phyloP scores from a whole-genome alignment of 108 stramenopile genomes.

The Nitzschia sp. region DNA sequence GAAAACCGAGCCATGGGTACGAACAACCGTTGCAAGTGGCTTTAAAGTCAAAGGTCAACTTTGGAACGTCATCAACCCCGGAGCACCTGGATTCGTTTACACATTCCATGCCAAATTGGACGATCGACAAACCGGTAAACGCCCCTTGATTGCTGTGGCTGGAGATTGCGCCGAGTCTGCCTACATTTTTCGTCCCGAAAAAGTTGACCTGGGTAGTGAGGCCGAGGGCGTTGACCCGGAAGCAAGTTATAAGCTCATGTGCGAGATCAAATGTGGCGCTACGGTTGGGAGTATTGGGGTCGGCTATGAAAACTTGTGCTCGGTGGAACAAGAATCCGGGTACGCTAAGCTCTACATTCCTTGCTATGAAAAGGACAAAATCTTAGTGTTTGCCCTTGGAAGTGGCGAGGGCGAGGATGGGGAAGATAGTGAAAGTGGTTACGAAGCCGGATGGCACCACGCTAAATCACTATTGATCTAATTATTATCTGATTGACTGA shows the following conservation, averaged over 20 bases:
- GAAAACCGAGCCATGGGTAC: slow-evolving; percentile 80
- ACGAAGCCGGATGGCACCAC: neutral
- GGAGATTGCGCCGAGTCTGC: slow-evolving; percentile 97
- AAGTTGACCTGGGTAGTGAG: neutral
- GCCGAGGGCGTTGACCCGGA: slow-evolving; percentile 25
- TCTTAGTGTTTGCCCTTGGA: slow-evolving; percentile 85
- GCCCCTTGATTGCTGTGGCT: slow-evolving; percentile 92
- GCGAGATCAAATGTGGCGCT: slow-evolving; percentile 87
- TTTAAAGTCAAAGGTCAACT: slow-evolving; percentile 86
- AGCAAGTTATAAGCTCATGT: slow-evolving; percentile 85
- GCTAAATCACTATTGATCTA: neutral
- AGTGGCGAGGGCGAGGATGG: slow-evolving; percentile 46
- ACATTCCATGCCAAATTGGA: slow-evolving; percentile 84
- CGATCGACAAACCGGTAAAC: slow-evolving; percentile 33
- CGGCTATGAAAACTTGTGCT: slow-evolving; percentile 83
- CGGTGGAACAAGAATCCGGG: slow-evolving; percentile 71
- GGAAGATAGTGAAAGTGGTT: neutral
- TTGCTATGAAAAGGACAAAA: slow-evolving; percentile 92
- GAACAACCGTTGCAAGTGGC: slow-evolving; percentile 85
- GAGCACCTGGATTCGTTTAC: slow-evolving; percentile 94
- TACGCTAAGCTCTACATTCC: slow-evolving; percentile 94
- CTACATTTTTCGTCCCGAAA: slow-evolving; percentile 88
- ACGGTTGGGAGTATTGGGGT: slow-evolving; percentile 93
- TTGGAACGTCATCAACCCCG: slow-evolving; percentile 92
- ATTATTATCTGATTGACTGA: too few relatives aligned